phyloP scores from a whole-genome alignment of 208 protist genomes.

The Naegleria gruberi region DNA sequence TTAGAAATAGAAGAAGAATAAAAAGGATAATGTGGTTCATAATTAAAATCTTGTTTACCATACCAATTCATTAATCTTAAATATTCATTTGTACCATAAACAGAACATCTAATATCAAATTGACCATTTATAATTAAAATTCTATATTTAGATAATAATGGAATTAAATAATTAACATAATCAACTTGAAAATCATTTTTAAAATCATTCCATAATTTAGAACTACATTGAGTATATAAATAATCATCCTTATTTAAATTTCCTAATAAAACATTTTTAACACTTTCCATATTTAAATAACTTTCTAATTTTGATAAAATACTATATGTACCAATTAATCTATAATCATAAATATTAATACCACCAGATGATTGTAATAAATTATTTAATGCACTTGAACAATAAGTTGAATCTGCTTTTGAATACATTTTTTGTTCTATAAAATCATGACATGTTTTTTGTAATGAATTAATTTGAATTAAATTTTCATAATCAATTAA shows the following conservation, averaged over 20 bases:
- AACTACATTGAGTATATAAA: neutral
- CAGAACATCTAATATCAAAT: neutral
- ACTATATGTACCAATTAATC: neutral
- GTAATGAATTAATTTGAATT: neutral
- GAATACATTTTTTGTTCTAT: neutral
- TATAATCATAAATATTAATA: neutral
- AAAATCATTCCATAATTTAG: neutral
- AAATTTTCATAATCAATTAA: neutral
- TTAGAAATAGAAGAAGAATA: neutral
- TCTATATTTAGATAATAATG: neutral
- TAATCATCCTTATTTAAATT: neutral
- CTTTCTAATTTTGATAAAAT: neutral
- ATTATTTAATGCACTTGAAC: neutral
- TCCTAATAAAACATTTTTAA: neutral
- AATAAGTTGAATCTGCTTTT: neutral
- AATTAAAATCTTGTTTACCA: neutral
- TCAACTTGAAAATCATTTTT: neutral
- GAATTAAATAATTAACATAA: neutral
- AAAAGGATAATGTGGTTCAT: neutral
- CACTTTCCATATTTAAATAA: neutral
- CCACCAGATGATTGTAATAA: neutral
- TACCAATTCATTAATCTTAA: neutral
- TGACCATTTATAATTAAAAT: conserved; percentile 5
- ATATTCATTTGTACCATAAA: conserved; percentile 1
- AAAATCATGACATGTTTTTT: neutral